Evolutionary conservation across 2,329 filamentous ascomycete genomes (phyloP).

Genomic region (Graphium sp.): DNA sequence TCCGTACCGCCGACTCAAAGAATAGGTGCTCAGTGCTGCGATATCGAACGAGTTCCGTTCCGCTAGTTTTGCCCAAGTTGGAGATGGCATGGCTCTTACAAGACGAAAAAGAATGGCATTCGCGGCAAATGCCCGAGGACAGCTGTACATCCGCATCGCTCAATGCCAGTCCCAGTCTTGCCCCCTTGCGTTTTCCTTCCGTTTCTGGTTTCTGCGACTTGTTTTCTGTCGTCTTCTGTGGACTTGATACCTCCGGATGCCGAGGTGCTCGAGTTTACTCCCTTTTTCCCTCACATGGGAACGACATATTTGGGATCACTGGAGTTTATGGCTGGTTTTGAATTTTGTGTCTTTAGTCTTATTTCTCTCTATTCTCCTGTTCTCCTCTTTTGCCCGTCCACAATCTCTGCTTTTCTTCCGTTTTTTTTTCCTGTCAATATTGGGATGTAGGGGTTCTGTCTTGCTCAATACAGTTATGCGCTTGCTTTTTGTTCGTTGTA

Average conservation of each 20-base stretch:
- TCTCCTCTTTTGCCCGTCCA: background rate
- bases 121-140: too few relatives aligned
- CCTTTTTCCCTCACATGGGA: too few relatives aligned
- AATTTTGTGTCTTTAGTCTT: conserved; percentile 1
- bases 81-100: too few relatives aligned
- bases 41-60: too few relatives aligned
- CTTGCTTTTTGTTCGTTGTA: background rate
- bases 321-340: conserved; percentile 2
- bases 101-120: too few relatives aligned
- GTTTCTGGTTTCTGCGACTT: background rate
- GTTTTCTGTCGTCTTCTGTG: background rate
- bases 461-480: background rate
- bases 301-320: background rate
- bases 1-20: background rate
- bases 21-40: too few relatives aligned
- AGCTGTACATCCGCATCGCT: too few relatives aligned
- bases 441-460: background rate
- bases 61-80: too few relatives aligned
- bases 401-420: background rate
- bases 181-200: too few relatives aligned
- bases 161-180: too few relatives aligned
- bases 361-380: background rate
- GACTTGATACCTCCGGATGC: conserved; percentile 2
- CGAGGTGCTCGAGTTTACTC: background rate
- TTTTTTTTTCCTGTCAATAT: background rate